Percentiles rank a stretch among this genome's conserved stretches.
Conservation (phyloP, 1,284 basidiomycete genomes). For the Cronartium quercuum region DNA sequence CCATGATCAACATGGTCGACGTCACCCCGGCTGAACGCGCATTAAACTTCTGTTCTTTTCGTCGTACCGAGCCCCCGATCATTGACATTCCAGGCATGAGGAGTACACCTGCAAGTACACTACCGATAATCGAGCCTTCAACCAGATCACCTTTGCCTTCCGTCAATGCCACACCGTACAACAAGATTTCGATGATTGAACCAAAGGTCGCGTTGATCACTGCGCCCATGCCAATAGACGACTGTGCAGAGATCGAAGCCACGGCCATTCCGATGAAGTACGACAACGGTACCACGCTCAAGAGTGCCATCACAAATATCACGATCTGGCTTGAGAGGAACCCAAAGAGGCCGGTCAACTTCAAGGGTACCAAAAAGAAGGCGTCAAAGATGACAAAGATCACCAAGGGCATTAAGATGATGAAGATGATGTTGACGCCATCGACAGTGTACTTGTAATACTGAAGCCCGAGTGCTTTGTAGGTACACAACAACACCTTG, state of each 20-base stretch:
- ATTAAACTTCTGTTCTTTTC: conserved; percentile 97
- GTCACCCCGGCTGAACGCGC: conserved; percentile 97
- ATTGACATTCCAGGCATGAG: conserved; percentile 96
- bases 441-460: conserved; percentile 99
- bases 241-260: conserved; percentile 94
- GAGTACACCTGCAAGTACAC: conserved; percentile 86
- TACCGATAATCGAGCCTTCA: conserved; percentile 93
- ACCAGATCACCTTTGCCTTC: conserved; percentile 87
- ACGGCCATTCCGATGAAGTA: conserved; percentile 99
- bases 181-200: conserved; percentile 92
- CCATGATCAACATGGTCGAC: conserved; percentile 99
- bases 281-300: conserved; percentile 90
- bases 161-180: conserved; percentile 82
- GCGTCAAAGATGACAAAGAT: conserved; percentile 95
- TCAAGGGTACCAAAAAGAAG: conserved; percentile 65
- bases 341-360: conserved; percentile 59
- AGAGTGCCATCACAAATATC: conserved; percentile 78
- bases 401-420: conserved; percentile 88
- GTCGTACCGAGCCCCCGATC: conserved; percentile 82
- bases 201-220: conserved; percentile 99
- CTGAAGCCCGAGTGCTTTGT: conserved; percentile 79
- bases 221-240: conserved; percentile 97
- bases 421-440: conserved; percentile 96
- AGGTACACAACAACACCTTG: conserved; percentile 89
- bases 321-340: conserved; percentile 67